Conservation (phyloP, 352 stramenopile species). For the Aphanomyces cochlioides region DNA sequence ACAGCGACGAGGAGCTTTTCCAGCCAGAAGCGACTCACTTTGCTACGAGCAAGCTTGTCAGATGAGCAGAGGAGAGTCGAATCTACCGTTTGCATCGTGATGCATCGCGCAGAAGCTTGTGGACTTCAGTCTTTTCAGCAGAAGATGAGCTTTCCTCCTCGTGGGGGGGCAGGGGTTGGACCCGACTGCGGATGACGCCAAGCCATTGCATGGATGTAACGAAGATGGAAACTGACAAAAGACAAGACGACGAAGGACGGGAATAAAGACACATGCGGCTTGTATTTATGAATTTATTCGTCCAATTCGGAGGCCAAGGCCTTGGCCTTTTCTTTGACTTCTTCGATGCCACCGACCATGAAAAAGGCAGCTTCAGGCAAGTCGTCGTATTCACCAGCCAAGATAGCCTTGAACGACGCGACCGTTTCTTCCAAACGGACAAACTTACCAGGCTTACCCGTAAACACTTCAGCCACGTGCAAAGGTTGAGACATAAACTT, state of each 20-base stretch:
- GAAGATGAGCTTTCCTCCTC: not conserved
- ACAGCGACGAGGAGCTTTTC: constrained; percentile 49
- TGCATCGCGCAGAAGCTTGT: not conserved
- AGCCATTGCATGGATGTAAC: not conserved
- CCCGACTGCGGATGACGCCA: not conserved
- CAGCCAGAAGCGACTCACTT: constrained; percentile 53
- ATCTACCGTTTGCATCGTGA: not conserved
- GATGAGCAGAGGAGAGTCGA: not conserved
- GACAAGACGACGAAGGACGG: not conserved
- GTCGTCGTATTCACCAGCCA: constrained; percentile 93
- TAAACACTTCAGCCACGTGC: constrained; percentile 97
- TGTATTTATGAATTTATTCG: constrained; percentile 39
- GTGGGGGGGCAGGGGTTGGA: not conserved
- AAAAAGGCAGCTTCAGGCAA: constrained; percentile 96
- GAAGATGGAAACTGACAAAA: not conserved
- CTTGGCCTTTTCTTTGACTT: constrained; percentile 90
- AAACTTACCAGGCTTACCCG: constrained; percentile 92
- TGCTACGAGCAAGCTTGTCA: not conserved
- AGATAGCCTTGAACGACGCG: constrained; percentile 91
- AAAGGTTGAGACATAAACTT: constrained; percentile 98
- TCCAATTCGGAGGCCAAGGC: constrained; percentile 72
- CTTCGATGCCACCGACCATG: constrained; percentile 95
- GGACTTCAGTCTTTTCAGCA: not conserved
- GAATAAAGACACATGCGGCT: not conserved
- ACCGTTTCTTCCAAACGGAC: constrained; percentile 92